Base-by-base conservation (phyloP, 805 yeast species). In the Wickerhamiella hasegawae region DNA sequence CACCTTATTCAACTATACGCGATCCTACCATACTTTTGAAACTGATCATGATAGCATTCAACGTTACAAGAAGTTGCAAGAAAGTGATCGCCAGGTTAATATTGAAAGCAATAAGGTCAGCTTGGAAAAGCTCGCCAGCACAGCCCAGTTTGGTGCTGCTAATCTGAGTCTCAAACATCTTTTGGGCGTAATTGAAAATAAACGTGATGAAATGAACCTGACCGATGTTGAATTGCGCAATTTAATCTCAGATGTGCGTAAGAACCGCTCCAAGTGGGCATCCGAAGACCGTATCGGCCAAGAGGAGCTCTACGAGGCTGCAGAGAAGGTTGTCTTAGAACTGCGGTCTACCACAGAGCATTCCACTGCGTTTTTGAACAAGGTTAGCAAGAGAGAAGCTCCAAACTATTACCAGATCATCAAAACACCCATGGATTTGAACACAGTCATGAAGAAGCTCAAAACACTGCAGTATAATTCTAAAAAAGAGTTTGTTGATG, bases 241-340 rank as follows among this genome's bases (percentile, higher is more conserved):
- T 40, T 62, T 90, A 42, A 76, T 90, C 36, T 70, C 81, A 68
- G 98, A 90, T 51, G 97, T 90, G 8, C 67, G 96, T 33, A 90
- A 85, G 48, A 87, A 85, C 51, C 64, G 97, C 40, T 92, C 97
- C 0, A 90, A 90, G 57, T 90, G 98, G 99, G 92, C 96, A 6
- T 81, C 81, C 39, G 96, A 90, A 51, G 94, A 85, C 39, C 68
- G 80, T 41, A 75, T 90, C 30, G 99, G 99, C 5, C 99, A 90
- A 58, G 99, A 90, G 52, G 99, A 92, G 54, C 66, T 90, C 17
- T 90, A 90, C 51, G 98, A 92, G 47, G 94, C 96, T 0, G 87
- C 96, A 49, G 99, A 90, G 48, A 85, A 84, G 50, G 98, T 90
- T 1, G 85, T 87, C 0, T 60, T 76, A 43, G 97, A 90, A 48